A percentile compares a stretch with the other conserved stretches of the same genome.
Conservation (phyloP, 1,284 basidiomycete species). For the Rhodofomes roseus region DNA sequence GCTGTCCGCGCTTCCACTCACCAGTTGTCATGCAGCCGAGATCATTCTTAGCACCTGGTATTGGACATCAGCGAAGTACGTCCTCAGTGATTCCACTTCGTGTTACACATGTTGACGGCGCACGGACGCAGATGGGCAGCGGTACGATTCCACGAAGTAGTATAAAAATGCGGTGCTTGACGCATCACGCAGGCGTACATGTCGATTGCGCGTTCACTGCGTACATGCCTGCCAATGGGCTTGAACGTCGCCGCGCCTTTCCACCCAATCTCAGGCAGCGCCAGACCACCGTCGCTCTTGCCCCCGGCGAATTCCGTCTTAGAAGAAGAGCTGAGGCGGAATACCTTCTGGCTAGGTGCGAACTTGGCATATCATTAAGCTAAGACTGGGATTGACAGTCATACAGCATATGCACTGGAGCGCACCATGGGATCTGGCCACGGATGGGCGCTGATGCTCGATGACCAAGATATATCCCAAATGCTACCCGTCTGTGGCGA, state of each 20-base stretch:
- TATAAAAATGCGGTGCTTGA: background rate
- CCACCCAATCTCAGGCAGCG: conserved; percentile 51
- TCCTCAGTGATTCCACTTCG: background rate
- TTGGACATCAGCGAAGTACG: conserved; percentile 65
- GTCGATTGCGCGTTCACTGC: conserved; percentile 54
- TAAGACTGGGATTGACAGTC: background rate
- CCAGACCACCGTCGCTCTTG: conserved; percentile 55
- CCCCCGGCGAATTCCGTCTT: conserved; percentile 52
- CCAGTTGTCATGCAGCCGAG: conserved; percentile 38
- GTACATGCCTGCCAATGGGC: conserved; percentile 59
- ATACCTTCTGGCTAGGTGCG: conserved; percentile 60
- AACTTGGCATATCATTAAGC: background rate
- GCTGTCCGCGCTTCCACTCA: background rate
- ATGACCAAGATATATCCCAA: conserved; percentile 69
- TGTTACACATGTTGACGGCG: background rate
- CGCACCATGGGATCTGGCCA: conserved; percentile 63
- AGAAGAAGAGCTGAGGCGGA: conserved; percentile 68
- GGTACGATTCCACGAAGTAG: conserved; percentile 37
- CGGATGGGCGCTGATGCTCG: conserved; percentile 67
- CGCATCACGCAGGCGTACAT: conserved; percentile 47
- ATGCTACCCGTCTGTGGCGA: conserved; percentile 60
- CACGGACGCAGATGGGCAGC: conserved; percentile 58
- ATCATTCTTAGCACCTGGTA: conserved; percentile 67
- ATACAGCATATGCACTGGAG: conserved; percentile 61
- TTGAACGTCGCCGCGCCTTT: conserved; percentile 67